A percentile compares a stretch with the other conserved stretches of the same genome.
These are phyloP conservation scores for Botryococcus braunii DNA, from an alignment of 163 green algal species.

Conservation along the genomic window DNA sequence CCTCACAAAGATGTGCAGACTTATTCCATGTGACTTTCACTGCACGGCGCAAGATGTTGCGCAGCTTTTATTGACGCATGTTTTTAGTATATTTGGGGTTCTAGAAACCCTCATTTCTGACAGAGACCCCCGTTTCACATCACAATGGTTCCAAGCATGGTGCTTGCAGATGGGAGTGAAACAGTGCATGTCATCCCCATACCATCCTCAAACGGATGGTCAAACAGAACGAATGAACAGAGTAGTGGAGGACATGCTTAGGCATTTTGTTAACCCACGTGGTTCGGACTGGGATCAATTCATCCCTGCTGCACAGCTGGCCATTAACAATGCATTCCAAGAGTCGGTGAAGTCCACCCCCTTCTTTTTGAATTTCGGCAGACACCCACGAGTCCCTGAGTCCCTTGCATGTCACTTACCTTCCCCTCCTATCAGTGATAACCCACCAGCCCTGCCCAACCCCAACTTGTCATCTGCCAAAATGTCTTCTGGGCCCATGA, in stretches of 20 bases:
- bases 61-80: slow-evolving; percentile 30
- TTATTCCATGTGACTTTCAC: slow-evolving; percentile 22
- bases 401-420: too few species aligned
- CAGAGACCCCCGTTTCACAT: slow-evolving; percentile 29
- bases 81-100: slow-evolving; percentile 36
- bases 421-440: too few species aligned
- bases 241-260: slow-evolving; percentile 36
- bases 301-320: slow-evolving; percentile 27
- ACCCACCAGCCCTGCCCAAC: too few species aligned
- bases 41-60: slow-evolving; percentile 26
- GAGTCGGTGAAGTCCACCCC: slow-evolving; percentile 17
- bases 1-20: slow-evolving; percentile 41
- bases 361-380: slow-evolving; percentile 35
- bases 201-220: slow-evolving; percentile 51
- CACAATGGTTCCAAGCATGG: slow-evolving; percentile 29
- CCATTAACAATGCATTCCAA: slow-evolving; percentile 30
- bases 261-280: slow-evolving; percentile 21
- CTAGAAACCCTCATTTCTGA: slow-evolving; percentile 34
- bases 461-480: too few species aligned
- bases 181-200: slow-evolving; percentile 26
- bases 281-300: slow-evolving; percentile 27
- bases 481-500: too few species aligned
- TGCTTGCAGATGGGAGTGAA: slow-evolving; percentile 16
- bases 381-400: too few species aligned
- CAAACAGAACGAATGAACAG: slow-evolving; percentile 50